Conservation (phyloP, 805 yeast genomes). For the Isabelozyma pseudorhagii region DNA sequence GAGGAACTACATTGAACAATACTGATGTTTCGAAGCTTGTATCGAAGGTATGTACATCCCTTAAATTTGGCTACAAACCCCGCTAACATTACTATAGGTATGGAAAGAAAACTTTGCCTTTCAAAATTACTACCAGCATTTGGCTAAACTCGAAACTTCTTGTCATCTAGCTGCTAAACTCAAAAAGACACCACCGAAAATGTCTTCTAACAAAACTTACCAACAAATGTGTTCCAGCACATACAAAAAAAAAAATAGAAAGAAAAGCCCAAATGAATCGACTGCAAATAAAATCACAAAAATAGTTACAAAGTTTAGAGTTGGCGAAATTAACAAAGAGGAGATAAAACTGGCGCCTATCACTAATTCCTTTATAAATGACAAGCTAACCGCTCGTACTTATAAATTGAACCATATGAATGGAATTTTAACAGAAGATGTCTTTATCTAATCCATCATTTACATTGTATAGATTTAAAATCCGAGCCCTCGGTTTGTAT, state of each 20-base stretch:
- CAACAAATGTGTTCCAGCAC: not conserved
- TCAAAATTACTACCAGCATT: constrained; percentile 13
- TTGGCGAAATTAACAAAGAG: not conserved
- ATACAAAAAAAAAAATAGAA: not conserved
- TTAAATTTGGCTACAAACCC: not conserved
- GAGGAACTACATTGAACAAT: constrained; percentile 3
- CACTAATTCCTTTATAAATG: no score
- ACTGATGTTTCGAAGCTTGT: constrained; percentile 9
- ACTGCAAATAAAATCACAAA: not conserved
- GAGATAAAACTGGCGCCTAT: not conserved
- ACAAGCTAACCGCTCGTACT: not conserved
- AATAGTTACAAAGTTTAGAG: not conserved
- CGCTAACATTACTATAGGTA: constrained; percentile 11
- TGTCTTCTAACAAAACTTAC: not conserved
- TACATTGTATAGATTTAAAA: no score
- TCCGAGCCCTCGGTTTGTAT: no score
- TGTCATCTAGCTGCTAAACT: not conserved
- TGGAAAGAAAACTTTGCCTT: constrained; percentile 11
- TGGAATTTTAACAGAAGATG: not conserved
- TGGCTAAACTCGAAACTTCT: constrained; percentile 1
- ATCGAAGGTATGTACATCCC: constrained; percentile 7
- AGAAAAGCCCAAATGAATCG: not conserved
- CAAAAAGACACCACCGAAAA: not conserved
- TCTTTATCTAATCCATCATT: no score
- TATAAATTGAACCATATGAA: not conserved